phyloP scores from a whole-genome alignment of 257 asterid genomes.

The Solanum pennellii region DNA sequence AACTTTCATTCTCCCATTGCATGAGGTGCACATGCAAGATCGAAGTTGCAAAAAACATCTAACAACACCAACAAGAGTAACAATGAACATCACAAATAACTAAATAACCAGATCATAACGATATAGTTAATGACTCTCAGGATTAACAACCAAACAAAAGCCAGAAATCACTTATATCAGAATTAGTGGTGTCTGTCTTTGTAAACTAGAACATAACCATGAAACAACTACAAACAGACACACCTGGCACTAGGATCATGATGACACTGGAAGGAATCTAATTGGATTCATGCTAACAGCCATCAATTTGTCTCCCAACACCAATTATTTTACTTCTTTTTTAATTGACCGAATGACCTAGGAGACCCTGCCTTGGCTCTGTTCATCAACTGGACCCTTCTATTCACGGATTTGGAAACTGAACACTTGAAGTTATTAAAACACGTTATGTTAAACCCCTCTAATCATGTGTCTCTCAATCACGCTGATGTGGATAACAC shows the following conservation, averaged over 20 bases:
- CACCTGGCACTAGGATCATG: not conserved
- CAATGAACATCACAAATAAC: constrained; percentile 6
- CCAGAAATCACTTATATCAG: not conserved
- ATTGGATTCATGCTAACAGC: not conserved
- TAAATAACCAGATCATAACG: not conserved
- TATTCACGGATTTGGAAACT: not conserved
- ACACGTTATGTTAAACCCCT: not conserved
- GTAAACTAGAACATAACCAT: not conserved
- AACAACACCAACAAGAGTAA: constrained; percentile 15
- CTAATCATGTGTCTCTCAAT: not conserved
- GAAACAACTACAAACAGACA: not conserved
- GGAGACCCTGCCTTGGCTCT: not conserved
- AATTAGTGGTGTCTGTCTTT: not conserved
- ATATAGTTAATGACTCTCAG: not conserved
- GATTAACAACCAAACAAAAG: not conserved
- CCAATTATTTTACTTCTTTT: not conserved
- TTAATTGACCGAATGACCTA: not conserved
- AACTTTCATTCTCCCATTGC: constrained; percentile 71
- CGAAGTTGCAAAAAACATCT: constrained; percentile 94
- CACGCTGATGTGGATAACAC: not conserved
- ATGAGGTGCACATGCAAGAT: constrained; percentile 82
- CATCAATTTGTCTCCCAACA: not conserved
- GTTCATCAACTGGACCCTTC: not conserved
- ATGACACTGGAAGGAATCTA: not conserved
- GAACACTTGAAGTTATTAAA: not conserved